phyloP scores from a whole-genome alignment of 2,329 filamentous ascomycete genomes.

The Phialemonium atrogriseum region DNA sequence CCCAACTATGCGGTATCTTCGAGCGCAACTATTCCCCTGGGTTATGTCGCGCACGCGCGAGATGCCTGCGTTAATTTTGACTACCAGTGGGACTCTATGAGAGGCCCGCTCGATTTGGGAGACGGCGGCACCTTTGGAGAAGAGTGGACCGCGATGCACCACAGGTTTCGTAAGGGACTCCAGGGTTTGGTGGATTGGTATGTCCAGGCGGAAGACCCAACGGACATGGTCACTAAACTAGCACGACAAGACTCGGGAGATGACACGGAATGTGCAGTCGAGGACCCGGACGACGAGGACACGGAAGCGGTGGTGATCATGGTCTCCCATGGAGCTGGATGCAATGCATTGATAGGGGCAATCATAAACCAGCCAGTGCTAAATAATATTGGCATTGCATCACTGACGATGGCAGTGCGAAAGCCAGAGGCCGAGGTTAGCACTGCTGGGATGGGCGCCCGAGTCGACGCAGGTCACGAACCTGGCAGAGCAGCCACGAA shows the following conservation, averaged over 20 bases:
- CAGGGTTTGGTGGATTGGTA: constrained; percentile 83
- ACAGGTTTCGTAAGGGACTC: constrained; percentile 72
- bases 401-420: constrained; percentile 77
- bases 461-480: constrained; percentile 14
- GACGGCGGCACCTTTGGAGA: constrained; percentile 82
- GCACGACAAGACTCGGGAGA: constrained; percentile 21
- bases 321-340: constrained; percentile 90
- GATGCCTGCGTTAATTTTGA: constrained; percentile 83
- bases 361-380: constrained; percentile 87
- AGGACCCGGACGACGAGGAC: constrained; percentile 43
- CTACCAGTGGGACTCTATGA: constrained; percentile 92
- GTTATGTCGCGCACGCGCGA: constrained; percentile 83
- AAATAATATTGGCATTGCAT: constrained; percentile 82
- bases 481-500: no score
- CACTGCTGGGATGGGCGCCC: not conserved
- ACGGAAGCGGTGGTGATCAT: constrained; percentile 75
- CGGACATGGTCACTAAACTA: constrained; percentile 41
- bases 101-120: constrained; percentile 70
- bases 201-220: constrained; percentile 41
- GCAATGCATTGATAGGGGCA: constrained; percentile 89
- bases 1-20: constrained; percentile 78
- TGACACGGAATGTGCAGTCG: constrained; percentile 22
- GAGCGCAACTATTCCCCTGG: constrained; percentile 73
- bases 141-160: constrained; percentile 95
- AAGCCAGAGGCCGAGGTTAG: constrained; percentile 34